Percentiles rank a stretch among this genome's conserved stretches.
phyloP scores from a whole-genome alignment of 768 basidiomycete genomes.

The Galerina sulciceps region DNA sequence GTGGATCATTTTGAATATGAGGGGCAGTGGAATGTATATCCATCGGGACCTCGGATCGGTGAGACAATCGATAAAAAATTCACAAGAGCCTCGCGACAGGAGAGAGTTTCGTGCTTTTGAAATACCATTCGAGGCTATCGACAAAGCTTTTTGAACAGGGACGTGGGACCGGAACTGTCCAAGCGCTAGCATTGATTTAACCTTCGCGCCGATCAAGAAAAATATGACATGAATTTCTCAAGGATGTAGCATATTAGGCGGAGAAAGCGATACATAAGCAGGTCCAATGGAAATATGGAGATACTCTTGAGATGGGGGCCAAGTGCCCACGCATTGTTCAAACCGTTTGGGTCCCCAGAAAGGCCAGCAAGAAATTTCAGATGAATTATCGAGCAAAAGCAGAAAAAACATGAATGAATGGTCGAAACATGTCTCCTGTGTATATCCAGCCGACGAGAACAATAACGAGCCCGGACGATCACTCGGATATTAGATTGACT shows the following conservation, averaged over 20 bases:
- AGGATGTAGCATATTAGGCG: background rate
- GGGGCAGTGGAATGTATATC: background rate
- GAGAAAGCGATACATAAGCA: slow-evolving; percentile 3
- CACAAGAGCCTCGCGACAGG: background rate
- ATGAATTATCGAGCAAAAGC: background rate
- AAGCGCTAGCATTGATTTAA: background rate
- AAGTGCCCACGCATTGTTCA: background rate
- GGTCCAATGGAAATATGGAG: background rate
- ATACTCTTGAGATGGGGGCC: slow-evolving; percentile 1
- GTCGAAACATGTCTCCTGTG: background rate
- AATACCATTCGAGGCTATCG: slow-evolving; percentile 9
- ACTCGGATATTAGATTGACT: background rate
- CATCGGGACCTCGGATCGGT: background rate
- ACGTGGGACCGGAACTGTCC: slow-evolving; percentile 2
- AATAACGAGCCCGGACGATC: background rate
- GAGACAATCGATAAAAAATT: background rate
- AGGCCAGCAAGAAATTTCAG: background rate
- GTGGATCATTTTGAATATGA: background rate
- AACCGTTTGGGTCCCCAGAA: background rate
- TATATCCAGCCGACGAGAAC: background rate
- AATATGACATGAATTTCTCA: slow-evolving; percentile 1
- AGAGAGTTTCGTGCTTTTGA: slow-evolving; percentile 1
- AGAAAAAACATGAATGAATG: background rate
- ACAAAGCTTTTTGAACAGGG: background rate
- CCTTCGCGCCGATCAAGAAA: background rate